Evolutionary conservation across 805 yeast genomes (phyloP).

Genomic region (Komagataella mondaviorum): DNA sequence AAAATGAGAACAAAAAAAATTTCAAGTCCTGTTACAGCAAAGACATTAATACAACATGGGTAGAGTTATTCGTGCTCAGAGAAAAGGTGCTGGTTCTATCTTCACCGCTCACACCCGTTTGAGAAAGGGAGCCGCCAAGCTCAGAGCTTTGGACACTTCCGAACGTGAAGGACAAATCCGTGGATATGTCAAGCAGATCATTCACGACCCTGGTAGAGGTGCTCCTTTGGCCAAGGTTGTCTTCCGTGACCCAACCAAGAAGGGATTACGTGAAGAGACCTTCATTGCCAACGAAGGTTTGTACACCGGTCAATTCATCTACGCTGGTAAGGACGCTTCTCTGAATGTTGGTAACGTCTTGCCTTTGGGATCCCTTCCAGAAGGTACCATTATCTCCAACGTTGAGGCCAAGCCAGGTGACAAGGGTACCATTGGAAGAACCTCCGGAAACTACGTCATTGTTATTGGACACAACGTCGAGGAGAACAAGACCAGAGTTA

Average conservation of each 20-base stretch:
- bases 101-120: conserved; percentile 99
- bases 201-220: conserved; percentile 99
- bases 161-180: conserved; percentile 99
- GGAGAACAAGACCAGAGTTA: conserved; percentile 97
- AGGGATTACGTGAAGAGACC: conserved; percentile 95
- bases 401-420: conserved; percentile 41
- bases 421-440: conserved; percentile 96
- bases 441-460: conserved; percentile 99
- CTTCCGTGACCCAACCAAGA: conserved; percentile 99
- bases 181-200: conserved; percentile 96
- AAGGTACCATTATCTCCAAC: conserved; percentile 38
- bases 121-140: conserved; percentile 99
- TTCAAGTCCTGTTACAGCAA: not conserved
- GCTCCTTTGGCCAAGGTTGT: conserved; percentile 99
- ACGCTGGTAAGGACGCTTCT: conserved; percentile 98
- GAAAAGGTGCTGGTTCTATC: conserved; percentile 99
- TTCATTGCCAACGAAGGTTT: conserved; percentile 99
- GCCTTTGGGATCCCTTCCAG: conserved; percentile 83
- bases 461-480: conserved; percentile 99
- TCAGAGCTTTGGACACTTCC: conserved; percentile 97
- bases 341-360: conserved; percentile 94
- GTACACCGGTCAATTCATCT: conserved; percentile 98
- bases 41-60: conserved; percentile 27
- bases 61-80: conserved; percentile 99
- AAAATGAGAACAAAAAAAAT: too few species aligned